phyloP scores from a whole-genome alignment of 2,329 filamentous ascomycete species.

The Fonsecaea nubica region DNA sequence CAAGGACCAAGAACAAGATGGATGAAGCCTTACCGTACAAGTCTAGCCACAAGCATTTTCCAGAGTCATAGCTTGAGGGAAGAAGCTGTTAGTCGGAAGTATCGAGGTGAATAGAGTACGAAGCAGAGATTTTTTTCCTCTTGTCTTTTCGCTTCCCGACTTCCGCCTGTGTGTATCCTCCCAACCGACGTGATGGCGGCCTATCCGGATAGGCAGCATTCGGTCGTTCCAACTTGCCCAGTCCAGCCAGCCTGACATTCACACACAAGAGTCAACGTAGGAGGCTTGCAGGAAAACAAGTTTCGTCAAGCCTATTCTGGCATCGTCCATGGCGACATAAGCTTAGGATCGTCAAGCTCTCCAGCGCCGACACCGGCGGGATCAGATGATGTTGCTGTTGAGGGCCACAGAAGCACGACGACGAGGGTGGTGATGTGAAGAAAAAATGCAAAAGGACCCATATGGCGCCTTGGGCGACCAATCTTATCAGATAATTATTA shows the following conservation, averaged over 20 bases:
- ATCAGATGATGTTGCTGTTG: constrained; percentile 1
- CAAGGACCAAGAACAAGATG: not conserved
- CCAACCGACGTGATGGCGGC: not conserved
- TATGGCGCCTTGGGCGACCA: not conserved
- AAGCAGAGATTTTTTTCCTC: too few relatives aligned
- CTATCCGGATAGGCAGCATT: not conserved
- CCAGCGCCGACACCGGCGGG: constrained; percentile 20
- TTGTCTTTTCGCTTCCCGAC: not conserved
- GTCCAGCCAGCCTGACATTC: not conserved
- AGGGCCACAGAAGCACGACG: not conserved
- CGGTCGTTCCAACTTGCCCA: not conserved
- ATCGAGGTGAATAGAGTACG: not conserved
- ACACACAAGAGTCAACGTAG: too few relatives aligned
- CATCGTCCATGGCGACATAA: not conserved
- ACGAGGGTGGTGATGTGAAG: not conserved
- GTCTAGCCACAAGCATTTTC: not conserved
- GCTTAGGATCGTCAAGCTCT: constrained; percentile 15
- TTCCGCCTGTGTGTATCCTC: not conserved
- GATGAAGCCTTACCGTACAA: not conserved
- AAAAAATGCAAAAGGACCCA: not conserved
- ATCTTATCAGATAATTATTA: constrained; percentile 29
- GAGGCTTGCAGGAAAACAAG: constrained; percentile 1
- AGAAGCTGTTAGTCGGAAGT: not conserved
- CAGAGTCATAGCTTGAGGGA: not conserved
- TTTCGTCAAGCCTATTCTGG: constrained; percentile 12